Base-by-base conservation (phyloP, 1,139 yeast species). In the Eremothecium coryli region DNA sequence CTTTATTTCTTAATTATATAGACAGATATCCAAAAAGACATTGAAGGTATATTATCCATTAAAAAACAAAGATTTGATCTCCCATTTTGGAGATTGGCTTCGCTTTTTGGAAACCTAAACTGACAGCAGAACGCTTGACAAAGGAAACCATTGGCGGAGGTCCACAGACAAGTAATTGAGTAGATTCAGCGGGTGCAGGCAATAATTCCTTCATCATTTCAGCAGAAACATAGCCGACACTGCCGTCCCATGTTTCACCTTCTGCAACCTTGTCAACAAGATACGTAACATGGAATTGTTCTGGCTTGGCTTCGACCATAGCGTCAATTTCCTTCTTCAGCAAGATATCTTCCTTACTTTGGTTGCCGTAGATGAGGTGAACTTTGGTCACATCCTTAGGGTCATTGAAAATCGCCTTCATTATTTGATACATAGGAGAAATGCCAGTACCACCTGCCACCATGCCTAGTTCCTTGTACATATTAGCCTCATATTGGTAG, bases 351-450 rank as follows among this genome's bases (percentile, higher is more conserved):
- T 74, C 76, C 45, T 71, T 76, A 32, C 76, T 70, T 42, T 82
- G 79, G 52, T 82, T 82, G 51, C 95, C 96, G 56, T 81, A 88
- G 40, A 80, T 64, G 22, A 56, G 39, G 12, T 50, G 38, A 44
- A 82, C 81, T 57, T 77, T 71, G 48, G 96, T 85, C 45, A 68
- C 70, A 58, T 85, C 95, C 11, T 41, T 36, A 11, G 55, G 52
- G 53, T 82, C 76, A 45, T 68, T 66, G 50, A 82, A 76, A 48
- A 86, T 78, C 35, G 86, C 86, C 48, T 78, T 75, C 49, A 86
- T 71, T 55, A 86, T 81, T 66, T 86, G 95, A 62, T 77, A 82
- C 76, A 88, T 82, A 49, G 97, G 97, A 21, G 96, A 82, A 52
- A 86, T 82, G 17, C 43, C 43, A 14, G 43, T 40, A 24, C 43